A percentile compares a stretch with the other conserved stretches of the same genome.
These are phyloP conservation scores for Kodamaea anthophila DNA, from an alignment of 1,139 yeast species.

Conservation along the genomic window DNA sequence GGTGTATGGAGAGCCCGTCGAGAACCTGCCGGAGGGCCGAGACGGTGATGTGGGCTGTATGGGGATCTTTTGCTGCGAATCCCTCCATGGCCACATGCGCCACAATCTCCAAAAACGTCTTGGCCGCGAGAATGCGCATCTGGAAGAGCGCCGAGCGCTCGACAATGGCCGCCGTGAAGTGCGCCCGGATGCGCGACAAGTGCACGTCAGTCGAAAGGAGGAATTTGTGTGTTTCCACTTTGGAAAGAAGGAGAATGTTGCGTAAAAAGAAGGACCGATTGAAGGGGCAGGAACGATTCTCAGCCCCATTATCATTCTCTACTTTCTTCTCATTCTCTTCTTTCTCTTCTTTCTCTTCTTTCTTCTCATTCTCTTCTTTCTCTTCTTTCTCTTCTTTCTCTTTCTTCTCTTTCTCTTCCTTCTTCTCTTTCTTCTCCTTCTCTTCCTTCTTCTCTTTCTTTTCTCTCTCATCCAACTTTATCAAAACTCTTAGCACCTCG, in stretches of 20 bases:
- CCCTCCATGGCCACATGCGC: slow-evolving; percentile 44
- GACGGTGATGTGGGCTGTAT: slow-evolving; percentile 33
- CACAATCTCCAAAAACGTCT: slow-evolving; percentile 45
- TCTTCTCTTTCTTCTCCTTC: slow-evolving; percentile 7
- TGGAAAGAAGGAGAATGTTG: slow-evolving; percentile 39
- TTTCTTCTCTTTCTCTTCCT: background rate
- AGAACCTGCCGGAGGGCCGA: slow-evolving; percentile 31
- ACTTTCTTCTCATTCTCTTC: background rate
- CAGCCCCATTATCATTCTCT: background rate
- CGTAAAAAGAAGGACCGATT: slow-evolving; percentile 37
- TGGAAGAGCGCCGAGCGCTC: slow-evolving; percentile 37
- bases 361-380: slow-evolving; percentile 1
- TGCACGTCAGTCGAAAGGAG: slow-evolving; percentile 30
- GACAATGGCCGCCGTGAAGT: slow-evolving; percentile 32
- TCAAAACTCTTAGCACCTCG: slow-evolving; percentile 40
- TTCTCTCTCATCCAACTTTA: slow-evolving; percentile 33
- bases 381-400: background rate
- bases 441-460: slow-evolving; percentile 11
- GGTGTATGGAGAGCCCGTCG: slow-evolving; percentile 28
- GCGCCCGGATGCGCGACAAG: slow-evolving; percentile 44
- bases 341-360: slow-evolving; percentile 2
- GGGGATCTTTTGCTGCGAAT: slow-evolving; percentile 20
- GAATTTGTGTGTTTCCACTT: slow-evolving; percentile 46
- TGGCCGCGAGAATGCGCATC: slow-evolving; percentile 41
- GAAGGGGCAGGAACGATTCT: slow-evolving; percentile 27